These are phyloP conservation scores for Rhododendron ovatum DNA, from an alignment of 148 eudicot genomes.

Conservation along the genomic window DNA sequence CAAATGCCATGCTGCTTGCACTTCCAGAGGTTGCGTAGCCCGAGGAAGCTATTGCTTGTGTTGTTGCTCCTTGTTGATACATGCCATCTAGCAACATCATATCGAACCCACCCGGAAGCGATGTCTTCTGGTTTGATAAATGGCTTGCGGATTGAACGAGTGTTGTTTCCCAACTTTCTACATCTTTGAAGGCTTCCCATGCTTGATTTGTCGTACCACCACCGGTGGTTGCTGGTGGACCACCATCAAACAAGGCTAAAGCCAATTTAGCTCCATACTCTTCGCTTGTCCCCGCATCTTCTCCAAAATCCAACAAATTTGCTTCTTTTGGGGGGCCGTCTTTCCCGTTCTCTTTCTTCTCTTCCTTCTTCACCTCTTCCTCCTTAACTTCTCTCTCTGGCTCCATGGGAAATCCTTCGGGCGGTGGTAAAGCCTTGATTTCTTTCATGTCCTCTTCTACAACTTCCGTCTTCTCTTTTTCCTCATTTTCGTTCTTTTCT, in stretches of 20 bases:
- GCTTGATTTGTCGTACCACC: conserved; percentile 19
- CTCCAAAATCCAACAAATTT: conserved; percentile 55
- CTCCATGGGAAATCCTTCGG: conserved; percentile 33
- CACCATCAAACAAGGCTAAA: conserved; percentile 62
- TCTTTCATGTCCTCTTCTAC: conserved; percentile 46
- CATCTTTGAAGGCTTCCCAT: conserved; percentile 63
- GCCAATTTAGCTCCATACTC: conserved; percentile 55
- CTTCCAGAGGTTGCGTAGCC: conserved; percentile 55
- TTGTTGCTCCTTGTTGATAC: conserved; percentile 55
- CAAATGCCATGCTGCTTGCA: conserved; percentile 74
- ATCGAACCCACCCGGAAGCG: conserved; percentile 67
- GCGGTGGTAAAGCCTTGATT: conserved; percentile 65
- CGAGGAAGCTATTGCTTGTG: conserved; percentile 28
- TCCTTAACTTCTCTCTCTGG: conserved; percentile 16
- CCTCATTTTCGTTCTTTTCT: conserved; percentile 18
- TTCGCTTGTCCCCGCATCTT: conserved; percentile 34
- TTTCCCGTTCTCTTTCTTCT: conserved; percentile 4
- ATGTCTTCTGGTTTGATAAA: conserved; percentile 51
- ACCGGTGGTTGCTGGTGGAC: not conserved
- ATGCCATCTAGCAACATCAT: conserved; percentile 63
- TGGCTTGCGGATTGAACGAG: conserved; percentile 63
- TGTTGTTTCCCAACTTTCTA: conserved; percentile 71
- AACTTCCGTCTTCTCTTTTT: conserved; percentile 21
- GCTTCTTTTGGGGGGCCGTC: conserved; percentile 26
- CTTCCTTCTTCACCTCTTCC: conserved; percentile 12